Conservation (phyloP, 2,329 filamentous ascomycete species). For the Arthrocladium fulminans region DNA sequence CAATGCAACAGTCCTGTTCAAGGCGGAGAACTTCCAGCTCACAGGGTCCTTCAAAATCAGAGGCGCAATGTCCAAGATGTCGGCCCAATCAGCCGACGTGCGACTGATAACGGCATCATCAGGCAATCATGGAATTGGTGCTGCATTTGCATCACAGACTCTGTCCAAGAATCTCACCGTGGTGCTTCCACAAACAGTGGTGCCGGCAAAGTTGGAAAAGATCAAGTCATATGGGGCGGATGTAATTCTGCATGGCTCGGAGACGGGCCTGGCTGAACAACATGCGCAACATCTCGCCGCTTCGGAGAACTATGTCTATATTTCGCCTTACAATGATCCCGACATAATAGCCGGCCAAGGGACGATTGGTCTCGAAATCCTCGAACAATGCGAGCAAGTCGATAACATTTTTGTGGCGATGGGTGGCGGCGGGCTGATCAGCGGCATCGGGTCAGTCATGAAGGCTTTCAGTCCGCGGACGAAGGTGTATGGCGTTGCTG, state of each 20-base stretch:
- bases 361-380: conserved; percentile 1
- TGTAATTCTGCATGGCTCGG: not conserved
- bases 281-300: not conserved
- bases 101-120: not conserved
- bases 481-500: conserved; percentile 1
- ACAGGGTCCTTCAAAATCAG: too few relatives aligned
- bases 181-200: not conserved
- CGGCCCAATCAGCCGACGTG: too few relatives aligned
- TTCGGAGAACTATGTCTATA: not conserved
- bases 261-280: conserved; percentile 1
- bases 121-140: conserved; percentile 2
- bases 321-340: conserved; percentile 2
- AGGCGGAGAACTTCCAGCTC: too few relatives aligned
- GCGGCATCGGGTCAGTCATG: not conserved
- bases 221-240: not conserved
- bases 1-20: too few relatives aligned
- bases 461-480: not conserved
- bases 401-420: not conserved
- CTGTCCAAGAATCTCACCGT: not conserved
- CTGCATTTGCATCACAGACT: not conserved
- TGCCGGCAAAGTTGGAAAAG: not conserved
- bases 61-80: too few relatives aligned
- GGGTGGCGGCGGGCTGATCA: not conserved
- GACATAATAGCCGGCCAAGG: not conserved
- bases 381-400: conserved; percentile 1